A percentile compares a stretch with the other conserved stretches of the same genome.
These are phyloP conservation scores for Aristolochia fimbriata DNA, from an alignment of 164 flowering plant genomes.

Conservation along the genomic window DNA sequence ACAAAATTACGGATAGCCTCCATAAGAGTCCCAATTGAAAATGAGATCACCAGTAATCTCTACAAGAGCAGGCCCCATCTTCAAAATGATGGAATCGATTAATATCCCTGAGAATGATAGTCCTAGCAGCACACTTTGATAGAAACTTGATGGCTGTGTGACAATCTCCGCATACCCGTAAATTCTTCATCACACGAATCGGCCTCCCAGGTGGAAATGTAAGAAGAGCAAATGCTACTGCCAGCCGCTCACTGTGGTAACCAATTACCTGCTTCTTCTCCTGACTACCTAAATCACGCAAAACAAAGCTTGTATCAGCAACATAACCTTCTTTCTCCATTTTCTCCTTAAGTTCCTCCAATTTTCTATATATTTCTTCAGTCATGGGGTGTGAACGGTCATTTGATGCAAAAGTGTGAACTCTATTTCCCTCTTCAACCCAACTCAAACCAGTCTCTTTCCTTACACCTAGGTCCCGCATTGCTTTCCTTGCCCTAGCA, in stretches of 20 bases:
- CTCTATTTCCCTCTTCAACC: constrained; percentile 84
- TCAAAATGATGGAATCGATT: constrained; percentile 86
- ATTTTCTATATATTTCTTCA: constrained; percentile 50
- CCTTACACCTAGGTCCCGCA: constrained; percentile 71
- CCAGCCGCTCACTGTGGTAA: constrained; percentile 88
- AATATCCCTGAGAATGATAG: constrained; percentile 71
- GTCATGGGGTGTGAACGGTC: constrained; percentile 48
- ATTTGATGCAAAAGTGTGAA: constrained; percentile 74
- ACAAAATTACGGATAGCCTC: too few relatives aligned
- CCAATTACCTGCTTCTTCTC: constrained; percentile 58
- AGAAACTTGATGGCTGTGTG: constrained; percentile 82
- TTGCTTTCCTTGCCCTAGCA: constrained; percentile 67
- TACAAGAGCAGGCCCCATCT: constrained; percentile 77
- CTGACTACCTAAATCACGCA: constrained; percentile 47
- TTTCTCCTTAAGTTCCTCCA: constrained; percentile 56
- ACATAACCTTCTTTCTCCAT: constrained; percentile 77
- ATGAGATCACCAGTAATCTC: constrained; percentile 69
- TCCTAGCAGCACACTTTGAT: constrained; percentile 65
- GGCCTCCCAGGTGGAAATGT: constrained; percentile 58
- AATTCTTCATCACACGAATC: constrained; percentile 84
- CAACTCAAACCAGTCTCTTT: constrained; percentile 96
- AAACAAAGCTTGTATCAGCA: constrained; percentile 64
- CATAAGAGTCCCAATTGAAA: neutral
- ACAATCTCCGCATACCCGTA: constrained; percentile 90
- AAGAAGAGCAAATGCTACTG: constrained; percentile 79